Conservation (phyloP, 768 basidiomycete species). For the Termitomyces sp. region DNA sequence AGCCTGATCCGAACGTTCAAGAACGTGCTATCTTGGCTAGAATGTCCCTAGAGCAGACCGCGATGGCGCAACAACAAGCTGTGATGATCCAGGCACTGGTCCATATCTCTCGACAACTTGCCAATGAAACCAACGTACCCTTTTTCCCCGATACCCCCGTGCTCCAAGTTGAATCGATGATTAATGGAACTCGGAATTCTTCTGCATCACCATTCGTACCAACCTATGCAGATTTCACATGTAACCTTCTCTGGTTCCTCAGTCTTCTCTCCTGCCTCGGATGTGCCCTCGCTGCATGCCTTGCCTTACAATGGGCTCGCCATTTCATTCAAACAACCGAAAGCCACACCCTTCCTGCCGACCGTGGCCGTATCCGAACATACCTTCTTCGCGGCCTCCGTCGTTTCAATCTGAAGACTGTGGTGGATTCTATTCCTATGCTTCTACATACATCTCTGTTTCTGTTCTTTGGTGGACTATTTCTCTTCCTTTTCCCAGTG, state of each 20-base stretch:
- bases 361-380: conserved; percentile 11
- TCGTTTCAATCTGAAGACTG: background rate
- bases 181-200: background rate
- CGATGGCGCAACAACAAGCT: background rate
- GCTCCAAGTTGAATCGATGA: background rate
- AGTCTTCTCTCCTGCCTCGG: conserved; percentile 25
- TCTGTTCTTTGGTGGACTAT: background rate
- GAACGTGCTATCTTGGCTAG: background rate
- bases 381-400: conserved; percentile 1
- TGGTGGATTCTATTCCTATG: background rate
- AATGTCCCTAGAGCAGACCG: background rate
- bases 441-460: background rate
- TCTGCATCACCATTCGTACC: conserved; percentile 8
- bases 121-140: background rate
- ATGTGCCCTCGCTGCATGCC: conserved; percentile 27
- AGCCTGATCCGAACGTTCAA: conserved; percentile 9
- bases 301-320: conserved; percentile 20
- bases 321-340: conserved; percentile 10
- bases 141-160: background rate
- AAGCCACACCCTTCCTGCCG: background rate
- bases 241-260: conserved; percentile 26
- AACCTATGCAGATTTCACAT: conserved; percentile 16
- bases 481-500: conserved; percentile 1
- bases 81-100: background rate
- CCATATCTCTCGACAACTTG: conserved; percentile 1